These are phyloP conservation scores for Blastocrithidia nonstop DNA, from an alignment of 208 protist species.

Conservation along the genomic window DNA sequence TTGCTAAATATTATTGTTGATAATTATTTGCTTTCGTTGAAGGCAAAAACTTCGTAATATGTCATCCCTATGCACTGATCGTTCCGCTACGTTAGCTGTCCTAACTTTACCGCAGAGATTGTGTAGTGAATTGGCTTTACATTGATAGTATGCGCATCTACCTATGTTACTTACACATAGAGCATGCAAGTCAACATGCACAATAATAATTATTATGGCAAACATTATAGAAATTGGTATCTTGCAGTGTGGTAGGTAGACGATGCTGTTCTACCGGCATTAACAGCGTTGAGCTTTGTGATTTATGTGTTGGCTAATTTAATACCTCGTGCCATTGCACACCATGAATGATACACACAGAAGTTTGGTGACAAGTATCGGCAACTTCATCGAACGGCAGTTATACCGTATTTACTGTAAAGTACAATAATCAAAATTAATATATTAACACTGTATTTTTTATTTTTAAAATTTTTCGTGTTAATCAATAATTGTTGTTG, in stretches of 20 bases:
- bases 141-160: conserved; percentile 21
- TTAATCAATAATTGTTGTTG: neutral
- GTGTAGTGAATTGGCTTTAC: conserved; percentile 63
- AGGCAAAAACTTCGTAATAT: conserved; percentile 9
- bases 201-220: too few species aligned
- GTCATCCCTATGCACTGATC: conserved; percentile 42
- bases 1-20: conserved; percentile 23
- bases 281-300: conserved; percentile 41
- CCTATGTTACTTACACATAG: too few species aligned
- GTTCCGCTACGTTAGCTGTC: conserved; percentile 60
- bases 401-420: conserved; percentile 26
- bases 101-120: conserved; percentile 68
- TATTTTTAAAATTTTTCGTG: neutral
- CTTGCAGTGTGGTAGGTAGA: too few species aligned
- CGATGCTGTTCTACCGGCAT: conserved; percentile 6
- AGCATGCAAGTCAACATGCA: too few species aligned
- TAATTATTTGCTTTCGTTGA: conserved; percentile 19
- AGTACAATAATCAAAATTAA: neutral
- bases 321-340: conserved; percentile 32
- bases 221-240: too few species aligned
- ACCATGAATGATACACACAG: conserved; percentile 50
- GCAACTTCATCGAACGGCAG: conserved; percentile 12
- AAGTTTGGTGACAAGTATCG: conserved; percentile 41
- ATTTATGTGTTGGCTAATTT: conserved; percentile 56
- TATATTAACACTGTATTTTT: too few species aligned